Percentiles rank a stretch among this genome's conserved stretches.
Conservation (phyloP, 2,329 filamentous ascomycete genomes). For the Botrytis squamosa region DNA sequence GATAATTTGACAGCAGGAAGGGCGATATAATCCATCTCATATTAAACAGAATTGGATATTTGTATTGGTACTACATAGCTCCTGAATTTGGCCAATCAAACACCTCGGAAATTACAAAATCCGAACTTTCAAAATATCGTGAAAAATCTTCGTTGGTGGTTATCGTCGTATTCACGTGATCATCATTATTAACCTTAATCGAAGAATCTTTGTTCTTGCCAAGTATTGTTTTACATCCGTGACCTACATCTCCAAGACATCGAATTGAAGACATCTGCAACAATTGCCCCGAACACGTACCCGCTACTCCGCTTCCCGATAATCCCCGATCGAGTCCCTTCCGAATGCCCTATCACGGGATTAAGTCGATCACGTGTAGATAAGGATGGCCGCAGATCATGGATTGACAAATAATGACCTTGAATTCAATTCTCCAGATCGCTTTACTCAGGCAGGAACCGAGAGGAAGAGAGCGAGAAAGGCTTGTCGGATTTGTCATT, state of each 20-base stretch:
- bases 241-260: constrained; percentile 14
- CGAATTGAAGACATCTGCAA: constrained; percentile 7
- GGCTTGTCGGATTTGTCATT: constrained; percentile 20
- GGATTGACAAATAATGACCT: constrained; percentile 13
- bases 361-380: constrained; percentile 16
- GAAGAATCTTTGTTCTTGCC: neutral
- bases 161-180: neutral
- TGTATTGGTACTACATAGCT: neutral
- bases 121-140: neutral
- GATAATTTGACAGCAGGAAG: neutral
- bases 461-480: constrained; percentile 17
- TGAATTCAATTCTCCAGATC: constrained; percentile 21
- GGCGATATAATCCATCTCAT: neutral
- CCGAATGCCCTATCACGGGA: constrained; percentile 8
- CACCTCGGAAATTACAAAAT: neutral
- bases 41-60: neutral
- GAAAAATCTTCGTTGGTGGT: neutral
- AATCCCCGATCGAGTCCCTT: neutral
- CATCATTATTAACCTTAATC: neutral
- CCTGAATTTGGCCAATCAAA: neutral
- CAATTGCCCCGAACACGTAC: neutral
- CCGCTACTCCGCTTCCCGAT: neutral
- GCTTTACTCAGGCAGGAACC: constrained; percentile 18
- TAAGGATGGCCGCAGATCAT: constrained; percentile 10
- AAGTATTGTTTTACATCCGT: constrained; percentile 3